Conservation (phyloP, 2,329 filamentous ascomycete genomes). For the Tothia fuscella region DNA sequence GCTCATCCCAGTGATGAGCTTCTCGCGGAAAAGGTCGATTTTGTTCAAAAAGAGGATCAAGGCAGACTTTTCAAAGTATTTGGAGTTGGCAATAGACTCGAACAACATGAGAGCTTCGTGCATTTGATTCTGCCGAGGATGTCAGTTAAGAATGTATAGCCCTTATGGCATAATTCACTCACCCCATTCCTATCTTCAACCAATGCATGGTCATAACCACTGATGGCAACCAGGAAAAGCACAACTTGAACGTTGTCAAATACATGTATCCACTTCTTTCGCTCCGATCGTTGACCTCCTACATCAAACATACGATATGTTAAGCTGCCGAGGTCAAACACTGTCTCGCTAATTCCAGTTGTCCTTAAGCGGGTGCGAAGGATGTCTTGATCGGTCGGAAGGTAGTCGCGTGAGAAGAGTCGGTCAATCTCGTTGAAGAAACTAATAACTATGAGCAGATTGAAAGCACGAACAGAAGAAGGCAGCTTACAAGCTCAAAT, state of each 20-base stretch:
- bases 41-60: conserved; percentile 43
- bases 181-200: conserved; percentile 95
- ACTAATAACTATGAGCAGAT: conserved; percentile 43
- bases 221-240: conserved; percentile 88
- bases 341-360: conserved; percentile 89
- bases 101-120: conserved; percentile 42
- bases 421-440: conserved; percentile 63
- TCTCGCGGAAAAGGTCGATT: conserved; percentile 40
- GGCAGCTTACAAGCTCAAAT: conserved; percentile 70
- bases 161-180: conserved; percentile 29
- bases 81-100: conserved; percentile 40
- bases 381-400: conserved; percentile 90
- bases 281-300: conserved; percentile 80
- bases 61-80: conserved; percentile 39
- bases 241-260: conserved; percentile 91
- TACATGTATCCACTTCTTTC: conserved; percentile 96
- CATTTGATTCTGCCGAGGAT: conserved; percentile 37
- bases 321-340: conserved; percentile 82
- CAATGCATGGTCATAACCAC: conserved; percentile 90
- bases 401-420: conserved; percentile 55
- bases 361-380: conserved; percentile 81
- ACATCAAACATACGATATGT: conserved; percentile 98
- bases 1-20: conserved; percentile 33
- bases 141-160: neutral
- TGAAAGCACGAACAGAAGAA: conserved; percentile 11